These are phyloP conservation scores for Symbiodinium pilosum DNA, from an alignment of 73 alveolate species.

Conservation along the genomic window DNA sequence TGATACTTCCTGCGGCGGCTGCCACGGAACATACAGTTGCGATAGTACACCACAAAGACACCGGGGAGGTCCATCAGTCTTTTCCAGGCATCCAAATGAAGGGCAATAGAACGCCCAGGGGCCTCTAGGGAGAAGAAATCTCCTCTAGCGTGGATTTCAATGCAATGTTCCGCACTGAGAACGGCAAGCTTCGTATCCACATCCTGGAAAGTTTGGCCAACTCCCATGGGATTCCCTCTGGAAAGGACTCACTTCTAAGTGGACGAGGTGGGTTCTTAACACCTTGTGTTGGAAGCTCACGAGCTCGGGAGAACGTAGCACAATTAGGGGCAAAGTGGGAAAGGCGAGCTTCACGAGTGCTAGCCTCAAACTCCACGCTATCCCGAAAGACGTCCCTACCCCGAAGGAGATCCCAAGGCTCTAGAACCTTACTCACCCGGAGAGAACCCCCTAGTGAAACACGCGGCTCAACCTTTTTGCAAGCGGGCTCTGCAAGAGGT, in stretches of 20 bases:
- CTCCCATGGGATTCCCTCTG: conserved; percentile 16
- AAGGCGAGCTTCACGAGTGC: not conserved
- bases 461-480: not conserved
- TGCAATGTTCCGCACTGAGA: not conserved
- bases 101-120: conserved; percentile 4
- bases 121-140: not conserved
- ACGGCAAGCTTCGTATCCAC: conserved; percentile 16
- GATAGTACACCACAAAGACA: not conserved
- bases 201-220: not conserved
- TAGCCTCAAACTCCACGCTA: not conserved
- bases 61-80: not conserved
- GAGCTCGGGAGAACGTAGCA: conserved; percentile 25
- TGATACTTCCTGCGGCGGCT: conserved; percentile 21
- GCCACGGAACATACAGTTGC: conserved; percentile 39
- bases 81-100: not conserved
- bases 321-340: conserved; percentile 20
- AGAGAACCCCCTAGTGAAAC: not conserved
- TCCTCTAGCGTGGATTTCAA: not conserved
- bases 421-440: not conserved
- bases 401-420: conserved; percentile 20
- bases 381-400: not conserved
- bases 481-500: not conserved
- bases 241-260: not conserved
- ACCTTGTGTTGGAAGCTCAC: not conserved
- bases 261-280: not conserved